Evolutionary conservation across 208 protist genomes (phyloP), one percentile per base, ranked within the genome.

Genomic region (Spongospora subterranea): DNA sequence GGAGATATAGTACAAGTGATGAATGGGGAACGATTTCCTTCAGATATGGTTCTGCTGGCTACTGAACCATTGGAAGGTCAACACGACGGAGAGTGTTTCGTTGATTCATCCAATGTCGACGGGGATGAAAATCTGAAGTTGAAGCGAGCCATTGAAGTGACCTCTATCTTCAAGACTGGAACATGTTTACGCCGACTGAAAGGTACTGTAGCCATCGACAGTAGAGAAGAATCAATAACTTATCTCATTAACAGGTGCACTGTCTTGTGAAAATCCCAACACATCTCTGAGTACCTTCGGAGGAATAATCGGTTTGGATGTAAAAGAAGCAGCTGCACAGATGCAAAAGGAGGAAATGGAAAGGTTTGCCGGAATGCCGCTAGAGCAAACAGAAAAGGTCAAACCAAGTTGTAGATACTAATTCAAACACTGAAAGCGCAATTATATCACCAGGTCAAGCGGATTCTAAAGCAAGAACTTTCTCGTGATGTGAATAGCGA

Each of bases 21-120:
- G 35, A 43, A 82, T 43, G 71, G 71, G 17, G 71, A 82, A n/a
- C n/a, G 71, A 6, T 82, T 82, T 43, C 71, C 71, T 6, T 6
- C 71, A 6, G 71, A 82, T 82, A 82, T 82, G 71, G 40, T 82
- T n/a, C n/a, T 82, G 71, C 71, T 82, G 35, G 71, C 71, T 40
- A 82, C 71, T n/a, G 71, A 82, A 39, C 71, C 71, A 45, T n/a
- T 82, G 35, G 71, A 82, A 35, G 71, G 71, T 43, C 71, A 82
- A 43, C n/a, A 35, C n/a, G 71, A 82, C 40, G 40, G 71, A 6
- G 71, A 82, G 35, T 82, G 71, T 43, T 82, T 82, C 71, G n/a
- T 82, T n/a, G 71, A 82, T 43, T 45, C 71, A 17, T 82, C 71
- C 71, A 82, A 82, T 43, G 40, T 82, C 11, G 71, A 82, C 71